Base-by-base conservation (phyloP, 108 stramenopile species). In the Pseudonitzschia multiseries region DNA sequence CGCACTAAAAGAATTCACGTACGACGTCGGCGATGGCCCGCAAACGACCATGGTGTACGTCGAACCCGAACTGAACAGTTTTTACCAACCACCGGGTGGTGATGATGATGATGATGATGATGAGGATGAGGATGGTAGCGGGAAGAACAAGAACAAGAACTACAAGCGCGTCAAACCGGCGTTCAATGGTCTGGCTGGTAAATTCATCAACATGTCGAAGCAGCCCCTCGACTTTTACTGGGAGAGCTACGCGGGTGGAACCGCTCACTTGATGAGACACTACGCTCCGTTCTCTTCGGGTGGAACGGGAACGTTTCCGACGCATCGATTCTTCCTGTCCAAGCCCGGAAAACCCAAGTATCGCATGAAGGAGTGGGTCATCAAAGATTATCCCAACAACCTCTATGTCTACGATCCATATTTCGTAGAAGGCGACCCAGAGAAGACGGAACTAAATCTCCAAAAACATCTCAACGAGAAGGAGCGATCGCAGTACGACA, bases 201-300 rank as follows among this genome's bases (percentile, higher is more conserved):
- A 92, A 71, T 92, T 92, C 68, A 81, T 92, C 74, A 92, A 92
- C 68, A 78, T 88, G 75, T 79, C 78, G 53, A 78, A 83, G 28
- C 56, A 79, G 41, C 52, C 31, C 1, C 31, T 88, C 0, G 56
- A 69, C 3, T 32, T 86, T 13, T 92, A 81, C 65, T 92, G 88
- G 80, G 87, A 92, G 57, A 79, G 81, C 8, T 17, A 51, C 36
- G 54, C 75, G 53, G 88, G 88, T 0, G 71, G 13, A 57, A 44
- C 8, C 77, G 78, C 28, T 42, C 64, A 13, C 29, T 75, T 18
- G 87, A 88, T 65, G 65, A 75, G 8, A 26, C 65, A n/a, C 54
- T 77, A 43, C 52, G 50, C 86, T 87, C 15, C 89, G 88, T 70
- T 73, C 77, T 29, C 51, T 79, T 3, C 70, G 74, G 5, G 93